phyloP scores from a whole-genome alignment of 495 filamentous ascomycete species.

The Annulohypoxylon bovei region DNA sequence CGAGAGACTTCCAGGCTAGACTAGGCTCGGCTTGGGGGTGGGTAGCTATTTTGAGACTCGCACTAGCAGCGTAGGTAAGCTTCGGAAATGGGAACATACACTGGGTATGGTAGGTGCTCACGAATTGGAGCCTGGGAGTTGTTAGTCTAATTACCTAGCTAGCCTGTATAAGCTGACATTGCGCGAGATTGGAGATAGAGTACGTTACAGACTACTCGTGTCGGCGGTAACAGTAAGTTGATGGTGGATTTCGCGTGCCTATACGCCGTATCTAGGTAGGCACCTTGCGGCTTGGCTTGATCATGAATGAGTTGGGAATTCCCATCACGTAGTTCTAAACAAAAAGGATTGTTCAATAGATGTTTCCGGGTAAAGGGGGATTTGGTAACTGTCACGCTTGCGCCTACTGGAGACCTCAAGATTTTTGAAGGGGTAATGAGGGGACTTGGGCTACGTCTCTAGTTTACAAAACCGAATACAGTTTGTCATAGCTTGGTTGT shows the following conservation, averaged over 20 bases:
- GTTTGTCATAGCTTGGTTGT: background rate
- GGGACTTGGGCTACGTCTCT: background rate
- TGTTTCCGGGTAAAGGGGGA: background rate
- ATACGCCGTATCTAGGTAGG: background rate
- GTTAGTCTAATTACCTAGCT: background rate
- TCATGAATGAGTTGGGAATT: background rate
- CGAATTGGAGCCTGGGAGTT: background rate
- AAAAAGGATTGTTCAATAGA: background rate
- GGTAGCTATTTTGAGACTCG: conserved; percentile 24
- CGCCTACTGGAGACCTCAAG: background rate
- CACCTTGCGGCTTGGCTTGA: background rate
- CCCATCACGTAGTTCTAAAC: background rate
- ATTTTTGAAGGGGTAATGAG: background rate
- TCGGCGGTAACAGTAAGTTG: background rate
- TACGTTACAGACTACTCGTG: background rate
- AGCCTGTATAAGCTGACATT: background rate
- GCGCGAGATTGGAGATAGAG: background rate
- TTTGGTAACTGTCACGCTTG: background rate
- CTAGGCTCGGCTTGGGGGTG: conserved; percentile 2
- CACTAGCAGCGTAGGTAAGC: conserved; percentile 26
- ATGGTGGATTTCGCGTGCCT: background rate
- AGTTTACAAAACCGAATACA: background rate
- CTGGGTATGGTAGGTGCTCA: background rate
- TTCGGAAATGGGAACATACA: conserved; percentile 1
- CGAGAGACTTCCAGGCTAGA: background rate